These are phyloP conservation scores for Hyparrhenia diplandra DNA, from an alignment of 176 grass and related monocot genomes.

Conservation along the genomic window DNA sequence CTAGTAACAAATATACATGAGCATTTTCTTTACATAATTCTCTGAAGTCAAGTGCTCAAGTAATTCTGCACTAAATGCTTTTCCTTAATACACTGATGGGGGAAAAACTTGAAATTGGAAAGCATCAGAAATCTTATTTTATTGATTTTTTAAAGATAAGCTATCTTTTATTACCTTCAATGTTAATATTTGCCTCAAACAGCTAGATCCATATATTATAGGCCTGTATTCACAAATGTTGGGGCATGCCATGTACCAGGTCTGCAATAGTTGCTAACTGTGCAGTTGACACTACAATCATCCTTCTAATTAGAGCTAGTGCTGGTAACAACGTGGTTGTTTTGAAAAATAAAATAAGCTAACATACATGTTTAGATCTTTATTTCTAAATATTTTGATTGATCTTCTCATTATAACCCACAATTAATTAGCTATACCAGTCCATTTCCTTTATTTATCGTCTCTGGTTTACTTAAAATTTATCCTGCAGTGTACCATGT, in stretches of 20 bases:
- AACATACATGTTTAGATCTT: neutral
- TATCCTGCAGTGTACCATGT: neutral
- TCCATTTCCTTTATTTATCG: neutral
- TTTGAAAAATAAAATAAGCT: conserved; percentile 1
- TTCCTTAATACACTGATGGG: neutral
- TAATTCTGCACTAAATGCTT: neutral
- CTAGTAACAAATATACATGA: neutral
- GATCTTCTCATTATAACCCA: neutral
- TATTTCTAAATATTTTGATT: neutral
- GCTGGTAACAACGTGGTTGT: neutral
- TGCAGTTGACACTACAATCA: conserved; percentile 13
- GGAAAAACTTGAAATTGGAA: neutral
- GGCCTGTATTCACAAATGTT: neutral
- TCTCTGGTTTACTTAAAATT: neutral
- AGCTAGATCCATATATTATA: neutral
- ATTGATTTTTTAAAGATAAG: neutral
- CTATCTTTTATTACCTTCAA: neutral
- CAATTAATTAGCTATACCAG: neutral
- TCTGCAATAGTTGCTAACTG: neutral
- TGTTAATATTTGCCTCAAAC: neutral
- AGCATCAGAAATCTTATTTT: neutral
- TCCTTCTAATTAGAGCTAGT: neutral
- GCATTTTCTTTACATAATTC: too few species aligned
- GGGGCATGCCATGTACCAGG: neutral
- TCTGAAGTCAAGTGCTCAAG: conserved; percentile 12